These are phyloP conservation scores for Cladophialophora immunda DNA, from an alignment of 2,329 filamentous ascomycete species.

Conservation along the genomic window DNA sequence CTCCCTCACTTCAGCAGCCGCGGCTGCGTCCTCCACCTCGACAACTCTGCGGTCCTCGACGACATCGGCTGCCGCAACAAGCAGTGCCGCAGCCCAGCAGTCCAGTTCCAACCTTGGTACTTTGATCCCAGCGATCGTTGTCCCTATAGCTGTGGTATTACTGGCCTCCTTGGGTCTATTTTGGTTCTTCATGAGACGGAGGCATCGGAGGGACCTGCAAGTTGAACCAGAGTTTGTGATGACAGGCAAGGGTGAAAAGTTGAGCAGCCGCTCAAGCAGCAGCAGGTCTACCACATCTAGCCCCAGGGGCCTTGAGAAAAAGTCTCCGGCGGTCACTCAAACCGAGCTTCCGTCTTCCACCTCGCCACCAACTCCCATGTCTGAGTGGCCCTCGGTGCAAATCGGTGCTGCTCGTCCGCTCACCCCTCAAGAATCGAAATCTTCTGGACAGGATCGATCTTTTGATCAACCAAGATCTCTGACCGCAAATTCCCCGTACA, in stretches of 20 bases:
- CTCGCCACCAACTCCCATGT: constrained; percentile 31
- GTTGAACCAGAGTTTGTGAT: constrained; percentile 41
- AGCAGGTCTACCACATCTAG: constrained; percentile 35
- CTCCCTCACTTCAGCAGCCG: constrained; percentile 35
- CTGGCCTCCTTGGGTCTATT: constrained; percentile 38
- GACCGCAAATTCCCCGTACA: constrained; percentile 27
- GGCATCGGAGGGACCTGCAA: constrained; percentile 35
- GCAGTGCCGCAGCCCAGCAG: constrained; percentile 47
- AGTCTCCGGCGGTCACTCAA: constrained; percentile 24
- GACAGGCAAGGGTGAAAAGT: constrained; percentile 39
- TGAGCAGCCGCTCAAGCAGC: constrained; percentile 39
- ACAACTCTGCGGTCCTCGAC: constrained; percentile 50
- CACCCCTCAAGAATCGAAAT: constrained; percentile 28
- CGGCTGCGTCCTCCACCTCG: constrained; percentile 44
- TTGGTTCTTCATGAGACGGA: constrained; percentile 41
- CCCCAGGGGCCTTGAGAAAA: constrained; percentile 23
- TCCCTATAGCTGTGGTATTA: constrained; percentile 37
- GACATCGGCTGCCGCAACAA: constrained; percentile 49
- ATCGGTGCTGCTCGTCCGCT: constrained; percentile 36
- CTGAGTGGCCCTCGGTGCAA: constrained; percentile 33
- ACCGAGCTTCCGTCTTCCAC: constrained; percentile 29
- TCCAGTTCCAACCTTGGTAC: constrained; percentile 43
- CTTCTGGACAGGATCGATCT: constrained; percentile 6
- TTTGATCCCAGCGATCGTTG: constrained; percentile 40
- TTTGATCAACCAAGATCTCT: constrained; percentile 19